Percentiles rank a stretch among this genome's conserved stretches.
Evolutionary conservation across 805 yeast genomes (phyloP).

Genomic region (Kuraishia borneana): DNA sequence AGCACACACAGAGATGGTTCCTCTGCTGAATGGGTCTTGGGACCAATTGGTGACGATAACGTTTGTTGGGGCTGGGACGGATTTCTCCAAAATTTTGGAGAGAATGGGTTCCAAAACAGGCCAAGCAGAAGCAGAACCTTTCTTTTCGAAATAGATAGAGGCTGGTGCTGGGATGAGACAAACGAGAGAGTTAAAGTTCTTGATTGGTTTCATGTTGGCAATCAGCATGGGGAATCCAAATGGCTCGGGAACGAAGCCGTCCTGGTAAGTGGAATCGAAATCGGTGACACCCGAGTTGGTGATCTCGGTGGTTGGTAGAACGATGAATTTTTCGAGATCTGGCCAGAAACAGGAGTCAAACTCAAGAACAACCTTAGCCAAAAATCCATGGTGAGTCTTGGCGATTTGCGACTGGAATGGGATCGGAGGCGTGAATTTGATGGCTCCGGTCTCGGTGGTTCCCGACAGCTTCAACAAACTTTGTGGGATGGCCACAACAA

Average conservation of each 20-base stretch:
- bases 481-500: constrained; percentile 39
- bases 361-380: constrained; percentile 37
- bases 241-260: constrained; percentile 12
- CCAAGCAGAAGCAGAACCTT: constrained; percentile 30
- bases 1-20: constrained; percentile 31
- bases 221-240: constrained; percentile 18
- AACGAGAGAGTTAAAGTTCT: constrained; percentile 26
- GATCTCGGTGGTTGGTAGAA: constrained; percentile 9
- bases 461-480: constrained; percentile 29
- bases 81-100: constrained; percentile 11
- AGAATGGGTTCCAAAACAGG: constrained; percentile 30
- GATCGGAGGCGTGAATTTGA: constrained; percentile 21
- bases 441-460: constrained; percentile 14
- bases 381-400: constrained; percentile 24
- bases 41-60: constrained; percentile 34
- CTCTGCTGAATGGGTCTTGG: constrained; percentile 38
- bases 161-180: constrained; percentile 38
- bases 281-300: constrained; percentile 1
- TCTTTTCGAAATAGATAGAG: constrained; percentile 33
- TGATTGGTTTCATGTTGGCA: constrained; percentile 16
- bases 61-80: constrained; percentile 15
- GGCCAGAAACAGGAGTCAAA: constrained; percentile 36
- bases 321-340: constrained; percentile 16
- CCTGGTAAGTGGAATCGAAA: background rate
- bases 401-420: constrained; percentile 22